Evolutionary conservation across 1,284 basidiomycete species (phyloP).

Genomic region (Leccinum subfulvum): DNA sequence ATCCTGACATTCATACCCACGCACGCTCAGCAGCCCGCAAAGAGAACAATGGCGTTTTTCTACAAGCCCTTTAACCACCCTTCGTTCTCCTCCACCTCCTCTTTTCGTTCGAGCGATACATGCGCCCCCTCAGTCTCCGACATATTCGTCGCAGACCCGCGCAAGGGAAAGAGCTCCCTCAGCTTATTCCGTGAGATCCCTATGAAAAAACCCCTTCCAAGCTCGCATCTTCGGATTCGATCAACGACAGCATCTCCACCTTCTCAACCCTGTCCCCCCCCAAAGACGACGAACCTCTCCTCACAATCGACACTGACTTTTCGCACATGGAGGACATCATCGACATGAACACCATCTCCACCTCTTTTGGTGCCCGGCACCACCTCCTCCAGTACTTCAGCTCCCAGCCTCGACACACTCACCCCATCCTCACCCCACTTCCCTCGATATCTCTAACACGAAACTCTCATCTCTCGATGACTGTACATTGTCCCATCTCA

Average conservation of each 20-base stretch:
- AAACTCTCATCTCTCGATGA: slow-evolving; percentile 88
- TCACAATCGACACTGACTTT: slow-evolving; percentile 73
- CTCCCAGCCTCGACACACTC: too few relatives aligned
- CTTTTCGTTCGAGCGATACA: slow-evolving; percentile 34
- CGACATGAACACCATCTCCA: slow-evolving; percentile 37
- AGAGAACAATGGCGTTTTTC: slow-evolving; percentile 28
- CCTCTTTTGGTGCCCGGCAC: not conserved
- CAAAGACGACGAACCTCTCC: slow-evolving; percentile 16
- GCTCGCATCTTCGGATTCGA: too few relatives aligned
- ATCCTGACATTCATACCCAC: slow-evolving; percentile 14
- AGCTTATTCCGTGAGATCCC: too few relatives aligned
- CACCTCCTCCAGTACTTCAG: too few relatives aligned
- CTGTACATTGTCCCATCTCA: slow-evolving; percentile 67
- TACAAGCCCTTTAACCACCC: slow-evolving; percentile 32
- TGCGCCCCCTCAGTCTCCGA: slow-evolving; percentile 34
- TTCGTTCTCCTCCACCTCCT: slow-evolving; percentile 23
- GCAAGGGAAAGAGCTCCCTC: too few relatives aligned
- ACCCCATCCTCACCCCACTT: slow-evolving; percentile 29
- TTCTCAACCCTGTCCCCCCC: not conserved
- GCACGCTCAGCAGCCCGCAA: slow-evolving; percentile 8
- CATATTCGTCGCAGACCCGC: too few relatives aligned
- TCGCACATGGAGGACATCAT: slow-evolving; percentile 85
- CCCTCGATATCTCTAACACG: slow-evolving; percentile 86
- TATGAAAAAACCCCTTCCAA: too few relatives aligned
- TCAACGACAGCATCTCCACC: too few relatives aligned